These are phyloP conservation scores for Pseudofabraea citricarpa DNA, from an alignment of 2,329 filamentous ascomycete species.

Conservation along the genomic window DNA sequence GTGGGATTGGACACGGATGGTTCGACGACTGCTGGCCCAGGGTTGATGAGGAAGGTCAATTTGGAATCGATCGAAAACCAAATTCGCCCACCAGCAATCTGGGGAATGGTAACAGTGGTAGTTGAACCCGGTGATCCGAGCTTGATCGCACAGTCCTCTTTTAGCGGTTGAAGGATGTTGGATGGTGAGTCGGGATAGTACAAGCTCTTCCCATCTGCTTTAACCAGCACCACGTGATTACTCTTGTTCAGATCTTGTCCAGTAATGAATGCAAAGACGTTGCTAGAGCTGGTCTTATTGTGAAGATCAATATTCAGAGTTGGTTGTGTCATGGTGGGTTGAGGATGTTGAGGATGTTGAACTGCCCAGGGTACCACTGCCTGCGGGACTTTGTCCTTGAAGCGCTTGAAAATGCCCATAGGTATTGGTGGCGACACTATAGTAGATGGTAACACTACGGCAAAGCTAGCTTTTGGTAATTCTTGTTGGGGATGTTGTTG, in stretches of 20 bases:
- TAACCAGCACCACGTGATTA: slow-evolving; percentile 56
- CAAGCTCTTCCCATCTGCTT: slow-evolving; percentile 58
- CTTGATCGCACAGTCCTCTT: slow-evolving; percentile 55
- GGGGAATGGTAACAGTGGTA: slow-evolving; percentile 59
- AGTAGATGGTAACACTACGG: too few species aligned
- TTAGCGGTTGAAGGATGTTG: slow-evolving; percentile 43
- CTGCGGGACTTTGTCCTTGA: too few species aligned
- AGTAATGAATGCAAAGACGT: slow-evolving; percentile 65
- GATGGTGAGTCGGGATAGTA: slow-evolving; percentile 60
- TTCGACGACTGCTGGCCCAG: slow-evolving; percentile 64
- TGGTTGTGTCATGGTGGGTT: background rate
- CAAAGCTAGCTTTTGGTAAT: too few species aligned
- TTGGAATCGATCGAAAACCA: slow-evolving; percentile 61
- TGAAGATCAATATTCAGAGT: slow-evolving; percentile 57
- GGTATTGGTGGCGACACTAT: too few species aligned
- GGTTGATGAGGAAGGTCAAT: slow-evolving; percentile 64
- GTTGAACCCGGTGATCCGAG: slow-evolving; percentile 59
- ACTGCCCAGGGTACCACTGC: too few species aligned
- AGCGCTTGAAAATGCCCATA: too few species aligned
- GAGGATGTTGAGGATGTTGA: background rate
- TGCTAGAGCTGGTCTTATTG: slow-evolving; percentile 59
- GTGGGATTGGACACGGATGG: slow-evolving; percentile 64
- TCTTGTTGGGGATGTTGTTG: too few species aligned
- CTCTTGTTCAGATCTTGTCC: slow-evolving; percentile 58
- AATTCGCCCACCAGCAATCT: slow-evolving; percentile 65